Conservation (phyloP, 2,329 filamentous ascomycete species). For the Trichoderma sp. region DNA sequence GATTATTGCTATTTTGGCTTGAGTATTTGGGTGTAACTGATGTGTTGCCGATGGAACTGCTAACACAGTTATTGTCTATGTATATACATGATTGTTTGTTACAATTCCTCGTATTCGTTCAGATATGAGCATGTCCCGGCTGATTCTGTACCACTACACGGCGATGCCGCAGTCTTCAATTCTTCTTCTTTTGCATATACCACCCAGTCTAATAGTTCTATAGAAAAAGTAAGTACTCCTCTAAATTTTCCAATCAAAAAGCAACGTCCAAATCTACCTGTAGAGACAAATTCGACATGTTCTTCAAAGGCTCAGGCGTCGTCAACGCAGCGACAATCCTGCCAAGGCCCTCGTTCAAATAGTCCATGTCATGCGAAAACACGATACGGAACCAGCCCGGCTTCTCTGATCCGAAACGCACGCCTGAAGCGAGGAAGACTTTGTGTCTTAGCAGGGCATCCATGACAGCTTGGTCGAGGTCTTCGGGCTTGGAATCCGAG, state of each 20-base stretch:
- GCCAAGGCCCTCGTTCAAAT: constrained; percentile 31
- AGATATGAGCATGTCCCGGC: neutral
- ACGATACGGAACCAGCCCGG: constrained; percentile 41
- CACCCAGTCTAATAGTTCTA: neutral
- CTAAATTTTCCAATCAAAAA: neutral
- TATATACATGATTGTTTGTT: neutral
- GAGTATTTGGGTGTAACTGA: neutral
- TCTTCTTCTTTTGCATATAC: neutral
- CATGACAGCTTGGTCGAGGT: constrained; percentile 30
- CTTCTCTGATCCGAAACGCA: constrained; percentile 38
- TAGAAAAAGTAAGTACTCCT: neutral
- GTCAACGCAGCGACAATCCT: constrained; percentile 19
- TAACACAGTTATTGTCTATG: neutral
- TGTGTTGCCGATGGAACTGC: neutral
- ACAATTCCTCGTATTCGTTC: neutral
- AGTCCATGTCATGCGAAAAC: constrained; percentile 34
- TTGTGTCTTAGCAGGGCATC: constrained; percentile 30
- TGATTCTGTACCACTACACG: neutral
- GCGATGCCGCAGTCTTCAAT: neutral
- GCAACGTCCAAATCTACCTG: neutral
- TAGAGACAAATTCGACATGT: neutral
- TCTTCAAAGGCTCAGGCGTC: neutral
- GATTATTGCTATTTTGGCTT: neutral
- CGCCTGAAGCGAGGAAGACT: constrained; percentile 38
- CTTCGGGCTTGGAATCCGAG: constrained; percentile 22